A percentile compares a stretch with the other conserved stretches of the same genome.
These are phyloP conservation scores for Clonostachys rhizophaga DNA, from an alignment of 2,329 filamentous ascomycete species.

Conservation along the genomic window DNA sequence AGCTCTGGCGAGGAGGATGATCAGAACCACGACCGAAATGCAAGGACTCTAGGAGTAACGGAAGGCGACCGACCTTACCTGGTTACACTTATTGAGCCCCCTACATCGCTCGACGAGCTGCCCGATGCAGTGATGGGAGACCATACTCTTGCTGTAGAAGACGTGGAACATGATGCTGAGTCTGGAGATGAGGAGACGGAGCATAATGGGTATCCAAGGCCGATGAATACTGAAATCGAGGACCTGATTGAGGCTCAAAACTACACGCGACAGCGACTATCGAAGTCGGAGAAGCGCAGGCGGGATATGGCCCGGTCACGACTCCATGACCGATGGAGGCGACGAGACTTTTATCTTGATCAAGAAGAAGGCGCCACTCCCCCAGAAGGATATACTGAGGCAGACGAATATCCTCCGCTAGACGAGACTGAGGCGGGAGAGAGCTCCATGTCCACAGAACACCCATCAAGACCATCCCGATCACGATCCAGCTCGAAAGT, in stretches of 20 bases:
- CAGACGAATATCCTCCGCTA: background rate
- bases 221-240: conserved; percentile 32
- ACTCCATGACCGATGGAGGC: conserved; percentile 69
- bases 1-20: conserved; percentile 18
- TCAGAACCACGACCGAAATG: conserved; percentile 10
- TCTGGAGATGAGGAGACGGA: background rate
- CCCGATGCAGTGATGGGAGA: conserved; percentile 29
- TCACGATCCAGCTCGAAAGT: conserved; percentile 78
- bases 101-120: conserved; percentile 35
- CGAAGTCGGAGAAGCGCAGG: conserved; percentile 31
- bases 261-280: conserved; percentile 25
- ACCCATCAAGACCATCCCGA: conserved; percentile 36
- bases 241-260: conserved; percentile 28
- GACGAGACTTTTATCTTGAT: conserved; percentile 77
- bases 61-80: conserved; percentile 32
- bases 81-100: conserved; percentile 38
- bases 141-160: conserved; percentile 13
- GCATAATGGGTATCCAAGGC: too few relatives aligned
- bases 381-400: conserved; percentile 52
- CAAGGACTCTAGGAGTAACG: conserved; percentile 6
- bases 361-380: conserved; percentile 73
- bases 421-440: conserved; percentile 20
- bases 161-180: conserved; percentile 8
- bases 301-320: conserved; percentile 41
- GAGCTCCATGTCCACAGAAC: conserved; percentile 34